Conservation (phyloP, 441 rosid genomes). For the Viola pubescens region DNA sequence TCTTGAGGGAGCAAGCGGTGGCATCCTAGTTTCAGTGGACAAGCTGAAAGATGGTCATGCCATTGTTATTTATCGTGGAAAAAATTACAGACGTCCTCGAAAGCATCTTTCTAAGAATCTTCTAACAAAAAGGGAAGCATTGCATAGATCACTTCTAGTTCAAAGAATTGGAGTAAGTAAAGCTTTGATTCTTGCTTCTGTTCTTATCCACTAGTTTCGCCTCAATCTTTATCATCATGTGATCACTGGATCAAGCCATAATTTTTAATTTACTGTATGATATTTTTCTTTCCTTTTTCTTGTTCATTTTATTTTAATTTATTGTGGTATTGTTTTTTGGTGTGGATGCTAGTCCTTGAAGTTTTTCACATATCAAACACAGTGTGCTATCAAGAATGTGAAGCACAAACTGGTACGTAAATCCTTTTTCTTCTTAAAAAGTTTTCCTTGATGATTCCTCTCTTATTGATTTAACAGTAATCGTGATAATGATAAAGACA, state of each 20-base stretch:
- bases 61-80: conserved; percentile 75
- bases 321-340: conserved; percentile 6
- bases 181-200: conserved; percentile 5
- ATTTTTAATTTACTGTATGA: conserved; percentile 1
- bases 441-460: background rate
- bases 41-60: conserved; percentile 67
- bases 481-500: background rate
- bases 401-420: conserved; percentile 40
- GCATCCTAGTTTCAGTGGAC: conserved; percentile 62
- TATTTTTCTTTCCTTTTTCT: conserved; percentile 9
- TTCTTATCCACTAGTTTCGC: conserved; percentile 2
- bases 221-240: background rate
- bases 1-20: conserved; percentile 77
- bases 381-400: conserved; percentile 36
- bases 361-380: conserved; percentile 56
- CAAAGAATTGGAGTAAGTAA: conserved; percentile 73
- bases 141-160: conserved; percentile 58
- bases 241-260: background rate
- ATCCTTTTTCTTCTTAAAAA: background rate
- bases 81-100: conserved; percentile 65
- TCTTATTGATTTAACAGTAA: background rate
- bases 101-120: conserved; percentile 48
- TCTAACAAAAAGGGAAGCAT: conserved; percentile 60
- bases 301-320: background rate
- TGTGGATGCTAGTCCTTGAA: conserved; percentile 50